Evolutionary conservation across 2,329 filamentous ascomycete genomes (phyloP), one percentile per base, ranked within the genome.

Genomic region (Geosmithia putterillii): DNA sequence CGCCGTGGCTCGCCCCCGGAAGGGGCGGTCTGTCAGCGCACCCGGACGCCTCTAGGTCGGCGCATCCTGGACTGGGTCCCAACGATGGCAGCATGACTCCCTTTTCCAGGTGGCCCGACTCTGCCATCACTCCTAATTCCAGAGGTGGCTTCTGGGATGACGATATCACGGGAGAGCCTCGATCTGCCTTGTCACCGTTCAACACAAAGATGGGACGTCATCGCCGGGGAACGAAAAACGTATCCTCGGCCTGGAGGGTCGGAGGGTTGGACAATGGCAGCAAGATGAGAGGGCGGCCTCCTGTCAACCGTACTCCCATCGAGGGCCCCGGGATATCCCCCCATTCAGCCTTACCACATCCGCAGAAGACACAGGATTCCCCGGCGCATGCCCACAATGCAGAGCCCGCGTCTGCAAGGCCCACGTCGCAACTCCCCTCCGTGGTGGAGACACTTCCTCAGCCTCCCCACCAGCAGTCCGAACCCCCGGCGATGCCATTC

Each of bases 201-300:
- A 80, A 71, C 48, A 61, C 64, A 2, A 70, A 74, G 46, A 60
- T 69, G 17, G 42, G 54, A 3, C 45, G 49, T 10, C 60, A 59
- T 44, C 76, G 86, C 4, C 84, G 94, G 57, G 88, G 88, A 0
- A 84, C 87, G 1, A 78, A 78, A 54, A 87, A 86, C 7, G 86
- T 95, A 0, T 95, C 88, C 1, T 95, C 88, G 9, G 89, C 89
- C 1, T 95, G 89, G 89, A 79, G 83, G 44, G 78, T 78, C 48
- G 76, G 73, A 46, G 75, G 75, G 15, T 68, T 71, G 35, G 69
- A 78, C 12, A 65, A 75, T 1, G 76, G 71, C 3, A 81, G 82
- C 2, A 94, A 89, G 58, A 71, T 83, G 14, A 71, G 88, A 50
- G 88, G 89, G 7, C 71, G 89, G 46, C 89, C 89, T 37, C 86